Evolutionary conservation across 2,329 filamentous ascomycete genomes (phyloP).

Genomic region (Talaromyces sp.): DNA sequence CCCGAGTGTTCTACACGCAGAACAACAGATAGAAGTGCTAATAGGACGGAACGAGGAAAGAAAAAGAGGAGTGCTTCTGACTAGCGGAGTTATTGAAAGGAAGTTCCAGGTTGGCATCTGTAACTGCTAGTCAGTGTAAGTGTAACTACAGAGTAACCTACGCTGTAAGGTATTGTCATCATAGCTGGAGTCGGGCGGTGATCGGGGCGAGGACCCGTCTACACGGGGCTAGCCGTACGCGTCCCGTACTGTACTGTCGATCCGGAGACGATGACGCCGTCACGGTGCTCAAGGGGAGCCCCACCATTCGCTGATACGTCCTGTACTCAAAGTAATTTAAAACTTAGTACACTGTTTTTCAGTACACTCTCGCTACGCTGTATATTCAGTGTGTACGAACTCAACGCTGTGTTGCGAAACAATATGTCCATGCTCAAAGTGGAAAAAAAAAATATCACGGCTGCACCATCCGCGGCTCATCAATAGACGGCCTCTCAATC

Average conservation of each 20-base stretch:
- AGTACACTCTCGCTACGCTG: not conserved
- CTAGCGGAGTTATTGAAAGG: not conserved
- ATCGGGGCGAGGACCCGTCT: not conserved
- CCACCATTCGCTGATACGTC: not conserved
- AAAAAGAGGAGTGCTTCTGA: not conserved
- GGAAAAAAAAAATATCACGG: not conserved
- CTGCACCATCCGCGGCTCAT: conserved; percentile 7
- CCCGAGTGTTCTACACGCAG: not conserved
- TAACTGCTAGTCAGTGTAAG: not conserved
- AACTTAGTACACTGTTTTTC: not conserved
- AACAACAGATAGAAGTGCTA: not conserved
- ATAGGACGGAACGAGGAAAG: not conserved
- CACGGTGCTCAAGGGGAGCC: not conserved
- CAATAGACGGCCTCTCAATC: conserved; percentile 14
- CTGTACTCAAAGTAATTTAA: not conserved
- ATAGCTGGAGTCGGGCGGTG: not conserved
- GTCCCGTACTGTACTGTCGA: not conserved
- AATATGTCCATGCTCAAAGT: not conserved
- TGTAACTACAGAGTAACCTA: not conserved
- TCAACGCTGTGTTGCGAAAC: not conserved
- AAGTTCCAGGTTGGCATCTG: not conserved
- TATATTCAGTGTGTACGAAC: not conserved
- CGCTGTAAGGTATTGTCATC: conserved; percentile 1
- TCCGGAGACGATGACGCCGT: not conserved
- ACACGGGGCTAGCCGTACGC: not conserved